Evolutionary conservation across 352 stramenopile genomes (phyloP), one percentile per base, ranked within the genome.

Genomic region (Globisporangium megalacanthum): DNA sequence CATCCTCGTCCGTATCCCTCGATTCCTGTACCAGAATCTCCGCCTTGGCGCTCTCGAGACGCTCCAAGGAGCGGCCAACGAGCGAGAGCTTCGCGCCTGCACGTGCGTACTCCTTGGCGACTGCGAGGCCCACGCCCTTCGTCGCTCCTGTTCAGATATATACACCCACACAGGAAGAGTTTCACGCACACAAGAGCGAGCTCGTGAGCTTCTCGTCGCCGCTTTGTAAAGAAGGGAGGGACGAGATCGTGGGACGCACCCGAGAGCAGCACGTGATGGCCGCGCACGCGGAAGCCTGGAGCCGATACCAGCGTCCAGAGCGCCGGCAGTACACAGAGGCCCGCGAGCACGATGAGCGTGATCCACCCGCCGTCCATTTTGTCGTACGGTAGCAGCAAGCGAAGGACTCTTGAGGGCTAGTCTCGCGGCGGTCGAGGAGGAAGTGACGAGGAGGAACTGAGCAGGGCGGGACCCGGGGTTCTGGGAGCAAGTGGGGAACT

Each of bases 211-310:
- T 31, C 8, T 20, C 35, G 15, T 49, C 15, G 47, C 3, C 15
- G 45, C 6, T 15, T 54, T 10, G 9, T 3, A 13, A 31, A 13
- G 19, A 20, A 11, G 11, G 35, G 11, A 50, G 37, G 17, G 25
- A 29, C 25, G 25, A 4, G 4, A 4, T 29, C 25, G 25, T 29
- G 8, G 13, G 8, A 36, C 49, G 51, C 48, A 83, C 76, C 76
- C 0, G 78, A 86, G 56, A 90, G 58, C 46, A 88, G 57, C 20
- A 90, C 72, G 65, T 90, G 80, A 47, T 78, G 75, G 59, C 52
- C 70, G 25, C 60, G 56, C 29, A 83, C 78, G 7, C 66, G 54
- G 35, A 90, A 82, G 25, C 72, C 69, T 22, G 74, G 76, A n/a
- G 78, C 74, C 0, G 58, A 62, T 37, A 73, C 29, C 53, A 57